Evolutionary conservation across 768 basidiomycete genomes (phyloP).

Genomic region (Boletus rubroflammeus): DNA sequence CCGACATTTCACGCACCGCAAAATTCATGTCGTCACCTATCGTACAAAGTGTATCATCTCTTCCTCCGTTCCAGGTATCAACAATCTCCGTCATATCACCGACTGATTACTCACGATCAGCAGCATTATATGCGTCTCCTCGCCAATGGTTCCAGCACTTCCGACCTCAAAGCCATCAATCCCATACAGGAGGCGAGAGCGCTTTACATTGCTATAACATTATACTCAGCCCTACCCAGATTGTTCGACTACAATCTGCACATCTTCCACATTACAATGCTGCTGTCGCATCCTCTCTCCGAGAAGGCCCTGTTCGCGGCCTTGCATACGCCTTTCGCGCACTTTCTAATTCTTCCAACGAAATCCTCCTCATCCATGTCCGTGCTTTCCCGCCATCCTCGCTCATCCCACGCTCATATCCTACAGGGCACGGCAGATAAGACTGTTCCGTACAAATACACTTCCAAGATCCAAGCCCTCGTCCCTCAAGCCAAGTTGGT

Average conservation of each 20-base stretch:
- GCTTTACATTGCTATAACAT: background rate
- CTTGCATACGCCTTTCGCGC: slow-evolving; percentile 51
- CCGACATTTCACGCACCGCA: slow-evolving; percentile 67
- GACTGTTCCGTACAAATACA: slow-evolving; percentile 33
- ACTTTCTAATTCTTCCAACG: slow-evolving; percentile 43
- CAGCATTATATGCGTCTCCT: slow-evolving; percentile 54
- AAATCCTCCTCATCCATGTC: slow-evolving; percentile 66
- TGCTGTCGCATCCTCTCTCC: slow-evolving; percentile 71
- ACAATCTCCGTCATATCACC: background rate
- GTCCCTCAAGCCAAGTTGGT: slow-evolving; percentile 29
- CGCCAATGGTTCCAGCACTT: slow-evolving; percentile 33
- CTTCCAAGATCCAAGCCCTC: slow-evolving; percentile 29
- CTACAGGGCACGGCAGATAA: slow-evolving; percentile 31
- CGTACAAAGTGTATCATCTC: slow-evolving; percentile 64
- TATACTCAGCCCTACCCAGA: slow-evolving; percentile 34
- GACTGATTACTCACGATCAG: background rate
- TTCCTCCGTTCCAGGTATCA: slow-evolving; percentile 56
- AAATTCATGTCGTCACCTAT: slow-evolving; percentile 78
- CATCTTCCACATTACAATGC: slow-evolving; percentile 72
- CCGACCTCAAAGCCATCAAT: slow-evolving; percentile 21
- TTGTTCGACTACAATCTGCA: slow-evolving; percentile 75
- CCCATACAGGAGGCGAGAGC: slow-evolving; percentile 43
- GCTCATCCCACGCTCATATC: background rate
- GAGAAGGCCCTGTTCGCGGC: slow-evolving; percentile 70
- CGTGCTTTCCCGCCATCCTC: slow-evolving; percentile 10